Conservation (phyloP, 139 green algal species). For the Raphidocelis subcapitata region DNA sequence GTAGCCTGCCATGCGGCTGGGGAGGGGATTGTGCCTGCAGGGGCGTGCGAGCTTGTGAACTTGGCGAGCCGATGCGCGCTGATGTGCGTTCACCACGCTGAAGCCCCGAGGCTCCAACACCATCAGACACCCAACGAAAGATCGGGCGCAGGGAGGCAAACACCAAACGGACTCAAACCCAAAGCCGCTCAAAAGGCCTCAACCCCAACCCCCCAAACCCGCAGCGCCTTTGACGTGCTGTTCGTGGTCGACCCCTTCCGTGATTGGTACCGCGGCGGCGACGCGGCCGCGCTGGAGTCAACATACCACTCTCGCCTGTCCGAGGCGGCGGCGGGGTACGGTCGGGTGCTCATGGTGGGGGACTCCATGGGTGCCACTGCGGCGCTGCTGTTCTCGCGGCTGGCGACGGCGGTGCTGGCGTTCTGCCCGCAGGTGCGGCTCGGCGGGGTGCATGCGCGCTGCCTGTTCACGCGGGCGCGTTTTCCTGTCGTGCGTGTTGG, state of each 20-base stretch:
- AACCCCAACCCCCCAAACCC: background rate
- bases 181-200: background rate
- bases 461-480: no score
- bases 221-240: conserved; percentile 76
- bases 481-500: no score
- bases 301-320: conserved; percentile 39
- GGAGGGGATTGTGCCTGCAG: background rate
- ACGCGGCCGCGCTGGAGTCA: conserved; percentile 31
- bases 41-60: background rate
- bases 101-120: no score
- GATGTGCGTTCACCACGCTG: no score
- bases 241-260: conserved; percentile 79
- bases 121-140: no score
- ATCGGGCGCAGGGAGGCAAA: no score
- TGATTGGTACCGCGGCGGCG: conserved; percentile 70
- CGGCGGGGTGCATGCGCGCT: no score
- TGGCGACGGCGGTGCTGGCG: conserved; percentile 78
- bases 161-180: background rate
- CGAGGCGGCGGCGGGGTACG: conserved; percentile 54
- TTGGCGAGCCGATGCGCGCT: background rate
- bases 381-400: conserved; percentile 72
- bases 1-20: background rate
- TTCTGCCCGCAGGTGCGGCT: conserved; percentile 86
- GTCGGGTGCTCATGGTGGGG: conserved; percentile 80
- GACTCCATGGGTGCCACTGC: conserved; percentile 93